Conservation (phyloP, 1,284 basidiomycete genomes). For the Puccinia triticina region DNA sequence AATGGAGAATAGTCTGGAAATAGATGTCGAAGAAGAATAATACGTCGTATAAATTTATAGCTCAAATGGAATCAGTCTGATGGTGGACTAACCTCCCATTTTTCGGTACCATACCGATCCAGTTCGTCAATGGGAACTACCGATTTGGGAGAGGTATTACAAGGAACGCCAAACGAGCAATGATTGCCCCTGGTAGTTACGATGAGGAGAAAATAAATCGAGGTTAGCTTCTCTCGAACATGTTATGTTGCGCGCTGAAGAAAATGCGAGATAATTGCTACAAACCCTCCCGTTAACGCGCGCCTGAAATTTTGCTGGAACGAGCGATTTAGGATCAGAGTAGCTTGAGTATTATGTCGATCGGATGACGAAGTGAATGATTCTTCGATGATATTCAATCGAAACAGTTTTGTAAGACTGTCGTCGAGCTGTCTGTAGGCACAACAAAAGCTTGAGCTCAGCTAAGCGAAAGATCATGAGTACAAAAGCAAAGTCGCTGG, state of each 20-base stretch:
- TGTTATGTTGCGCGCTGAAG: too few species aligned
- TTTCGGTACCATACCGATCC: conserved; percentile 81
- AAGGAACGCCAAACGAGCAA: conserved; percentile 85
- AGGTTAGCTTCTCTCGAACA: background rate
- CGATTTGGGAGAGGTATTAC: conserved; percentile 65
- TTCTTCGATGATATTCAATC: conserved; percentile 74
- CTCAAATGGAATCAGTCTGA: conserved; percentile 36
- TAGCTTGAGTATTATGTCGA: conserved; percentile 8
- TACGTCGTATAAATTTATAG: background rate
- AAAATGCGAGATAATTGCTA: conserved; percentile 47
- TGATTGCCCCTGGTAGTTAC: conserved; percentile 72
- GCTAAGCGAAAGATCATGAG: background rate
- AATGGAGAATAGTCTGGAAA: conserved; percentile 87
- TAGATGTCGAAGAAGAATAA: conserved; percentile 1
- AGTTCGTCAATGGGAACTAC: conserved; percentile 69
- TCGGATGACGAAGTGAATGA: conserved; percentile 56
- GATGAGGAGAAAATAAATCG: background rate
- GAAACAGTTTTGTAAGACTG: conserved; percentile 69
- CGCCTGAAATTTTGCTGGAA: conserved; percentile 80
- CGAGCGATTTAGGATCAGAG: conserved; percentile 68
- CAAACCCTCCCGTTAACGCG: conserved; percentile 89
- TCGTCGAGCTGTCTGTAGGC: conserved; percentile 71
- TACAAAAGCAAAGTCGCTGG: conserved; percentile 10
- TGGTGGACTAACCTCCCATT: conserved; percentile 78
- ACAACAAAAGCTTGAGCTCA: conserved; percentile 21